These are phyloP conservation scores for Fusarium coicis DNA, from an alignment of 2,329 filamentous ascomycete species.

Conservation along the genomic window DNA sequence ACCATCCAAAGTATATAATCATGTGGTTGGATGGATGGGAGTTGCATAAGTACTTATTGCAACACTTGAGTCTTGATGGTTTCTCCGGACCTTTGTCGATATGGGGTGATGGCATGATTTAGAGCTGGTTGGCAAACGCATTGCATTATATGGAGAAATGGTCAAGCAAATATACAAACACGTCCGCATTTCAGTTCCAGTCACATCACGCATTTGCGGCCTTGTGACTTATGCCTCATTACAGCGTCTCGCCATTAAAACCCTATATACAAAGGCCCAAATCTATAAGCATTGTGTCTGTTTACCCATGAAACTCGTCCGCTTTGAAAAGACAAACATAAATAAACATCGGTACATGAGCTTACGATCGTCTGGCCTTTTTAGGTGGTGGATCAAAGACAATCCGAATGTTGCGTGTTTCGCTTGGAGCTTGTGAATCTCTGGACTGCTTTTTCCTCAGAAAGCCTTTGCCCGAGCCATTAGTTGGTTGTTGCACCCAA, in stretches of 20 bases:
- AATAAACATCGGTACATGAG: neutral
- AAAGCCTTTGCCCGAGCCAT: slow-evolving; percentile 18
- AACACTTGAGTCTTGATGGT: slow-evolving; percentile 26
- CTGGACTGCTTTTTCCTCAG: slow-evolving; percentile 37
- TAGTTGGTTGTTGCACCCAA: slow-evolving; percentile 31
- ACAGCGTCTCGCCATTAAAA: neutral
- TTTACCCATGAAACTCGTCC: slow-evolving; percentile 8
- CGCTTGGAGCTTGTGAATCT: slow-evolving; percentile 49
- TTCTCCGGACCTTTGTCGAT: slow-evolving; percentile 21
- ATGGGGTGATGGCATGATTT: slow-evolving; percentile 18
- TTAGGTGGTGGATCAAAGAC: slow-evolving; percentile 54
- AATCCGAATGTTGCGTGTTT: slow-evolving; percentile 51
- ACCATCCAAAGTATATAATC: slow-evolving; percentile 36
- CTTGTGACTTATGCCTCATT: neutral
- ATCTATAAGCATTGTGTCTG: neutral
- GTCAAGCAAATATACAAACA: slow-evolving; percentile 31
- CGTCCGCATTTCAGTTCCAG: neutral
- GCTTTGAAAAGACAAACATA: neutral
- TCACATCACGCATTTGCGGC: neutral
- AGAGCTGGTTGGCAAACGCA: slow-evolving; percentile 12
- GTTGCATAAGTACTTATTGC: neutral
- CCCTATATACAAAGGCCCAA: neutral
- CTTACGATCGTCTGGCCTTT: slow-evolving; percentile 16
- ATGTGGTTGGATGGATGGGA: slow-evolving; percentile 39
- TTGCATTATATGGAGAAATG: slow-evolving; percentile 24